These are phyloP conservation scores for Talaromyces wortmannii DNA, from an alignment of 495 filamentous ascomycete species.

Conservation along the genomic window DNA sequence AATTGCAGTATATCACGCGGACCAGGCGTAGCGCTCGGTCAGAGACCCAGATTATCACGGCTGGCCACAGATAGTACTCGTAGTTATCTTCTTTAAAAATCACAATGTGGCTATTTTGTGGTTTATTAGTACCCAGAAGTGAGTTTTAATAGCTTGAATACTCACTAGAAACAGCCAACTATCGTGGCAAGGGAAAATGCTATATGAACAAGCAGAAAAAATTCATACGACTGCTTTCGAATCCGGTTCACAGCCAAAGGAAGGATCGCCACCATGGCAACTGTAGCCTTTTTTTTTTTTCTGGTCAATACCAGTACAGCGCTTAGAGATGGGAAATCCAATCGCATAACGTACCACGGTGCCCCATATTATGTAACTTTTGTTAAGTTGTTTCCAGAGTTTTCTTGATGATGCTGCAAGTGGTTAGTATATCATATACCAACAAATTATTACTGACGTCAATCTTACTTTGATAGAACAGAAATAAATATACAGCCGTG, in stretches of 20 bases:
- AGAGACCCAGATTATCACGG: conserved; percentile 40
- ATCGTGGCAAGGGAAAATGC: conserved; percentile 41
- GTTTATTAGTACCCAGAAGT: neutral
- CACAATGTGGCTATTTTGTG: conserved; percentile 33
- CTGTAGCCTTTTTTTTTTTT: conserved; percentile 33
- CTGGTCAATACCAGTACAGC: neutral
- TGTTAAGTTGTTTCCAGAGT: conserved; percentile 20
- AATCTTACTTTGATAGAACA: conserved; percentile 22
- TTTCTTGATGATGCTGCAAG: conserved; percentile 14
- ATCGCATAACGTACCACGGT: conserved; percentile 16
- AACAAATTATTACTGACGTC: neutral
- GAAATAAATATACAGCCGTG: conserved; percentile 22
- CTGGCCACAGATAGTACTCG: conserved; percentile 46
- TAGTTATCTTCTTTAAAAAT: conserved; percentile 41
- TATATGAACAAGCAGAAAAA: conserved; percentile 48
- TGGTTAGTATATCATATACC: neutral
- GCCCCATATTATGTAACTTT: conserved; percentile 31
- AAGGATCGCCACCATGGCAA: conserved; percentile 39
- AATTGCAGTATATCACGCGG: conserved; percentile 42
- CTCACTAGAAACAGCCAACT: conserved; percentile 48
- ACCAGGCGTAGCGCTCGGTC: conserved; percentile 42
- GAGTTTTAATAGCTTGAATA: neutral
- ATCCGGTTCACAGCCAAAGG: conserved; percentile 40
- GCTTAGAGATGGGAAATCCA: neutral
- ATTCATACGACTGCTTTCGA: conserved; percentile 42